phyloP scores from a whole-genome alignment of 345 rosid species.

The Lenwebbia sp. region DNA sequence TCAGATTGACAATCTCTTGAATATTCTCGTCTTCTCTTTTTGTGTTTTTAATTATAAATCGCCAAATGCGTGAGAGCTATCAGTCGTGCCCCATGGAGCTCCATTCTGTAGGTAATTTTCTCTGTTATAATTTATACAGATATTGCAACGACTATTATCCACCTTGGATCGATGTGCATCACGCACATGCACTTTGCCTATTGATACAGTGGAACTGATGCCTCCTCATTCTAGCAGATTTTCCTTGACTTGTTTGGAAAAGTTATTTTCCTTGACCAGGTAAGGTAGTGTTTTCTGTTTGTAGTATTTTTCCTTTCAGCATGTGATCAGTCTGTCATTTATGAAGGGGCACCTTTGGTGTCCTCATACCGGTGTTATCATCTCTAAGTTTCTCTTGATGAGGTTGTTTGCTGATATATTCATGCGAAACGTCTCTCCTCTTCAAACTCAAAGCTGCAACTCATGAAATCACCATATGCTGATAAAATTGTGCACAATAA shows the following conservation, averaged over 20 bases:
- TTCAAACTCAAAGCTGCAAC: background rate
- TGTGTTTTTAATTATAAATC: background rate
- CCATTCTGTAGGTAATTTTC: background rate
- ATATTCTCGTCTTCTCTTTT: background rate
- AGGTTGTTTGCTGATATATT: background rate
- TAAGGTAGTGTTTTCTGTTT: conserved; percentile 6
- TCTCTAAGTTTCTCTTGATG: background rate
- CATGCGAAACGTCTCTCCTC: background rate
- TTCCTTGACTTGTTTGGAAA: conserved; percentile 79
- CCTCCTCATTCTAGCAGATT: conserved; percentile 88
- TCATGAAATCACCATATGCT: background rate
- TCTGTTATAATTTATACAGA: conserved; percentile 24
- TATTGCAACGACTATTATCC: conserved; percentile 67
- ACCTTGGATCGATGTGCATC: conserved; percentile 95
- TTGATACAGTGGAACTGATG: conserved; percentile 96
- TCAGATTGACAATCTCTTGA: background rate
- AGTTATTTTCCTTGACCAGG: conserved; percentile 81
- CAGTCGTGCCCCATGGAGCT: background rate
- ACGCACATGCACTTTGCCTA: conserved; percentile 86
- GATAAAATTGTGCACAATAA: background rate
- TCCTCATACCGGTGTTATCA: background rate
- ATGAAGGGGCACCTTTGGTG: background rate
- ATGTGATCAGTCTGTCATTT: background rate
- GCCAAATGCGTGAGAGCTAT: background rate
- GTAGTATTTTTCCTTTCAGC: background rate